Evolutionary conservation across 805 yeast species (phyloP), one percentile per base, ranked within the genome.

Genomic region (Candida ponderosae): DNA sequence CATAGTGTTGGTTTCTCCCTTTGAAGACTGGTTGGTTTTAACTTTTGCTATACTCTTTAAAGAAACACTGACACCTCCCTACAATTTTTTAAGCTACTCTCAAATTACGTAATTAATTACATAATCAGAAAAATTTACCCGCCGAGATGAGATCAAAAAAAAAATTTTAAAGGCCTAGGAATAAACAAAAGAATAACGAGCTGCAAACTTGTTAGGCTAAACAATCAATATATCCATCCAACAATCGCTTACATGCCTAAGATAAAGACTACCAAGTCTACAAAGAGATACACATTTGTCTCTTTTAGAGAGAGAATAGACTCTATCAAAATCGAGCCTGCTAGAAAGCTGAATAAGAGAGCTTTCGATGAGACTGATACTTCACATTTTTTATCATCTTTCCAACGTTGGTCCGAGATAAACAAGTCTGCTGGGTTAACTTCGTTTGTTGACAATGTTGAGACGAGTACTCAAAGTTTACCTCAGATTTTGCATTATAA

Each of bases 221-320:
- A 21, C 11, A 9, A 21, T 9, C 4, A 9, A 9, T 21, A 21
- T 21, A 21, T 21, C 11, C 4, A 21, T 21, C 11, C 7, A 11
- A 21, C 24, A 6, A 2, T 19, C 6, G 6, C 14, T 20, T 24
- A 2, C 4, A 41, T 45, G 50, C 44, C 29, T 31, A 65, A 57
- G 38, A 35, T 43, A 18, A 70, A 66, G 46, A 63, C 80, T 6
- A 73, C 82, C 0, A 68, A 76, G 48, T 67, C 82, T 4, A 51
- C 69, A 3, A 75, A 79, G 54, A 65, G 70, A 45, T 82, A 71
- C 54, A 74, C 80, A 16, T 86, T 71, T 54, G 63, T 76, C 31
- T 84, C 96, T 1, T 93, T 90, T 56, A 76, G 80, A 44, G 95
- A 89, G 47, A 72, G 94, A 39, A 76, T 89, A 16, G 96, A 90